Base-by-base conservation (phyloP, 1,139 yeast species). In the Yamadazyma membranifaciens region DNA sequence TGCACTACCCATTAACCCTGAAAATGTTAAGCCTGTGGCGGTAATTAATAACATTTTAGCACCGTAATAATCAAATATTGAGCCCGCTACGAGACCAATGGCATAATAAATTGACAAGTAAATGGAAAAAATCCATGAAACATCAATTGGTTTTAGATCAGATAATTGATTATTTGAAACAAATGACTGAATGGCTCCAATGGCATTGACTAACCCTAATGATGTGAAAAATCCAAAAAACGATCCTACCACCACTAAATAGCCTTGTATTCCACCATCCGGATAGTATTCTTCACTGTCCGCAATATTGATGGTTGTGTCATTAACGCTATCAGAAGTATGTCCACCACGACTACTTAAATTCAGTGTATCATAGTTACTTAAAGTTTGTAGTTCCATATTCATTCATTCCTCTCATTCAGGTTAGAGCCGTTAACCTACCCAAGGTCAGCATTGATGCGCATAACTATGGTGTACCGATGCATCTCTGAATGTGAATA, bases 181-280 rank as follows among this genome's bases (percentile, higher is more conserved):
- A 56, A 79, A 80, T 2, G 83, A 74, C 55, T 81, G 85, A 17
- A 81, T 67, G 10, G 80, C 81, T 41, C 87, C 87, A 20, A 76
- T 67, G 3, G 83, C 62, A 50, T 81, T 81, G 44, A 77, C 65
- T 28, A 82, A 53, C 2, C 88, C 89, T 52, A 83, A 77, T 3
- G 74, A 70, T 6, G 78, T 74, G 7, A 77, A 60, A 31, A 77
- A 63, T 1, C 85, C 81, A 37, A 76, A 60, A 57, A 80, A 80
- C 1, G 83, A 73, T 1, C 88, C 89, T 7, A 81, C 58, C 0
- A 83, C 81, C 0, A 79, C 86, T 4, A 65, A 47, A 72, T 83
- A 79, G 1, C 86, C 85, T 40, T 57, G 50, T 27, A 57, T 40
- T 0, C 86, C 87, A 2, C 87, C 86, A 47, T 83, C 87, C 0